Evolutionary conservation across 257 asterid species (phyloP).

Genomic region (Parsonsia alboflavescens): DNA sequence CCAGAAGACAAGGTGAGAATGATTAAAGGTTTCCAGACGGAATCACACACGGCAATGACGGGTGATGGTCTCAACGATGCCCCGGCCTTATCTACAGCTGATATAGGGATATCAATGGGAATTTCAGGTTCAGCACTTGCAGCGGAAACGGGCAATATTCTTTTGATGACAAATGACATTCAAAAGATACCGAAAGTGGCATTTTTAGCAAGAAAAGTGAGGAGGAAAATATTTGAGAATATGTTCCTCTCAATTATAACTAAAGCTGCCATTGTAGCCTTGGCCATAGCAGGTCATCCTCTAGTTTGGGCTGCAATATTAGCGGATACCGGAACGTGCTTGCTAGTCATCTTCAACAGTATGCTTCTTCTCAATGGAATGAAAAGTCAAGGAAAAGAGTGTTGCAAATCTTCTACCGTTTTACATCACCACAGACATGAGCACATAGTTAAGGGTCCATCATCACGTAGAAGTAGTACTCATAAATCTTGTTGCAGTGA

Average conservation of each 20-base stretch:
- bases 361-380: slow-evolving; percentile 52
- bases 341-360: slow-evolving; percentile 78
- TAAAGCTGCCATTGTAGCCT: slow-evolving; percentile 53
- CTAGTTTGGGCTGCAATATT: slow-evolving; percentile 90
- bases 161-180: slow-evolving; percentile 81
- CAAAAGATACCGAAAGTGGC: slow-evolving; percentile 52
- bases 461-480: no score
- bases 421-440: slow-evolving; percentile 13
- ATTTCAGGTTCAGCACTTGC: slow-evolving; percentile 83
- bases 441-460: no score
- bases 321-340: slow-evolving; percentile 71
- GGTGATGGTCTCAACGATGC: slow-evolving; percentile 93
- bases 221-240: slow-evolving; percentile 57
- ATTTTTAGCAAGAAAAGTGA: slow-evolving; percentile 43
- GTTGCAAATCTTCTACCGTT: slow-evolving; percentile 8
- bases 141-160: slow-evolving; percentile 61
- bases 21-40: slow-evolving; percentile 51
- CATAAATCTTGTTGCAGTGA: slow-evolving; percentile 24
- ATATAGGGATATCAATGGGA: slow-evolving; percentile 89
- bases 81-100: slow-evolving; percentile 75
- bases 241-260: slow-evolving; percentile 45
- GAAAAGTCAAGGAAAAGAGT: slow-evolving; percentile 1
- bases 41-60: slow-evolving; percentile 67
- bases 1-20: slow-evolving; percentile 67
- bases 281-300: slow-evolving; percentile 84